These are phyloP conservation scores for Binderoboletus segoi DNA, from an alignment of 1,284 basidiomycete species.

Conservation along the genomic window DNA sequence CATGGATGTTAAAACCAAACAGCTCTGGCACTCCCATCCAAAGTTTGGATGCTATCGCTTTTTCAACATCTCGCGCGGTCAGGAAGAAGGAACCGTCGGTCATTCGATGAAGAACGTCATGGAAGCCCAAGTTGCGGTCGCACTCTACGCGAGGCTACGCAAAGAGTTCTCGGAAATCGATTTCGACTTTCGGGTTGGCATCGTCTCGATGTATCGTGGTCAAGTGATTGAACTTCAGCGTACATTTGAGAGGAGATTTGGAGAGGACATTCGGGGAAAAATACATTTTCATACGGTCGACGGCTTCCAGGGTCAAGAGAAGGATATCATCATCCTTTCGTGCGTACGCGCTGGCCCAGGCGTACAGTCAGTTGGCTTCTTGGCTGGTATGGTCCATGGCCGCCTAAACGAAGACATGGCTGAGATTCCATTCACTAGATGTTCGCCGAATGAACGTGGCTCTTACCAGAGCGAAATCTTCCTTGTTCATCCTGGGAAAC, in stretches of 20 bases:
- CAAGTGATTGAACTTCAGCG: slow-evolving; percentile 82
- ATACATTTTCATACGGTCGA: slow-evolving; percentile 98
- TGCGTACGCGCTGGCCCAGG: slow-evolving; percentile 91
- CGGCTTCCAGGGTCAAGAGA: slow-evolving; percentile 98
- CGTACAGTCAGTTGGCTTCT: slow-evolving; percentile 82
- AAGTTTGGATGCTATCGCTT: slow-evolving; percentile 91
- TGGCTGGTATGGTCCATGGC: slow-evolving; percentile 60
- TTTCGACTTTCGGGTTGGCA: slow-evolving; percentile 81
- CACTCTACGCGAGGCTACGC: slow-evolving; percentile 77
- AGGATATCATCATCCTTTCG: slow-evolving; percentile 94
- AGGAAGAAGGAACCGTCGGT: slow-evolving; percentile 56
- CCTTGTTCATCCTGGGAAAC: slow-evolving; percentile 93
- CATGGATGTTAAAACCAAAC: slow-evolving; percentile 83
- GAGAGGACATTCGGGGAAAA: slow-evolving; percentile 66
- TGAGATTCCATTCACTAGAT: slow-evolving; percentile 48
- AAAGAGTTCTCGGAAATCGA: slow-evolving; percentile 66
- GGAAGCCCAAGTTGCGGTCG: slow-evolving; percentile 80
- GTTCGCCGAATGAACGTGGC: slow-evolving; percentile 96
- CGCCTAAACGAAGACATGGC: slow-evolving; percentile 1
- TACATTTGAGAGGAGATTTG: slow-evolving; percentile 75
- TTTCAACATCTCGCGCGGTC: slow-evolving; percentile 72
- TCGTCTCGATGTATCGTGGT: slow-evolving; percentile 95
- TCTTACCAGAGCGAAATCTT: slow-evolving; percentile 92
- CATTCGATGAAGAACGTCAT: slow-evolving; percentile 81
- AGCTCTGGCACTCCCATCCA: slow-evolving; percentile 83